Conservation (phyloP, 225 moss, liverwort and hornwort species). For the Rhytidiadelphus loreus region DNA sequence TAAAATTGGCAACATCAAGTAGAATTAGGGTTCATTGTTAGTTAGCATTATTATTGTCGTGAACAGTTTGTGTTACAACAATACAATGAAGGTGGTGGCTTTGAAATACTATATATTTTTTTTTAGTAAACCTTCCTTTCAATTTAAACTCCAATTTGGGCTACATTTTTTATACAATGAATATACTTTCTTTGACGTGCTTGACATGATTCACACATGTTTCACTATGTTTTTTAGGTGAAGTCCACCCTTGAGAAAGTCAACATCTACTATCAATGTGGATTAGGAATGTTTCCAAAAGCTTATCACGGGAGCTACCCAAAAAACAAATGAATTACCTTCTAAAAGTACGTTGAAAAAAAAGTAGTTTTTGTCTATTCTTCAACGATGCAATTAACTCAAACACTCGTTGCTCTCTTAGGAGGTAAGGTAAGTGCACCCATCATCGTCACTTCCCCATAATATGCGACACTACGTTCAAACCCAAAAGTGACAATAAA, state of each 20-base stretch:
- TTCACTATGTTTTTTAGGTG: not conserved
- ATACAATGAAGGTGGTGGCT: not conserved
- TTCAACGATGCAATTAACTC: rapidly evolving
- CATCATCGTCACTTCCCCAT: not conserved
- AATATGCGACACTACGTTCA: rapidly evolving
- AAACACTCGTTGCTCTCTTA: rapidly evolving
- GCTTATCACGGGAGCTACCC: rapidly evolving
- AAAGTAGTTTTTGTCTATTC: not conserved
- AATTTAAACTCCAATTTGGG: not conserved
- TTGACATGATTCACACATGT: rapidly evolving
- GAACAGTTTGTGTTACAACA: rapidly evolving
- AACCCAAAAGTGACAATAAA: not conserved
- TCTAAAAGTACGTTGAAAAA: not conserved
- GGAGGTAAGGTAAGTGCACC: rapidly evolving
- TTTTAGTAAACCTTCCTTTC: not conserved
- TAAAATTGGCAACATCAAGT: not conserved
- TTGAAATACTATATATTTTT: not conserved
- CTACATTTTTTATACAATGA: not conserved
- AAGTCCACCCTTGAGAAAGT: not conserved
- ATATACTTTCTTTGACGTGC: not conserved
- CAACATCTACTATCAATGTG: not conserved
- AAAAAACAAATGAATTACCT: not conserved
- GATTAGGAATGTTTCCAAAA: not conserved
- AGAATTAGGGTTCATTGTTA: not conserved
- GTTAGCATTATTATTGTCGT: not conserved